phyloP scores from a whole-genome alignment of 352 stramenopile species.

The Pythium oligandrum region DNA sequence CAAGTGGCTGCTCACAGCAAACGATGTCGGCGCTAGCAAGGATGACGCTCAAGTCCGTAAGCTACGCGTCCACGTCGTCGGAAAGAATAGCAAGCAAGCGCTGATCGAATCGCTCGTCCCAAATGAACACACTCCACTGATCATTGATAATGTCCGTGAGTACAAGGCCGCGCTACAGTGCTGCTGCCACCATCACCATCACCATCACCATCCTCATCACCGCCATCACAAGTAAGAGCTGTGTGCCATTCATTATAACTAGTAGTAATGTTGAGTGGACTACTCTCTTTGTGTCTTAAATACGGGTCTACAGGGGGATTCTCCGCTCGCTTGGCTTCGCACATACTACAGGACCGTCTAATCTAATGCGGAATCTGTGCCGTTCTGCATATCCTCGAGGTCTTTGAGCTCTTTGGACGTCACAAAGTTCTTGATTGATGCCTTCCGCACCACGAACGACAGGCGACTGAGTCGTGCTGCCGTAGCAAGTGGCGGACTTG shows the following conservation, averaged over 20 bases:
- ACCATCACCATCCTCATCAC: background rate
- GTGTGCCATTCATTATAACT: no score
- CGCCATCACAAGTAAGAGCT: background rate
- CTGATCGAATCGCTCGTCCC: constrained; percentile 55
- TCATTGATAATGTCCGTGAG: constrained; percentile 53
- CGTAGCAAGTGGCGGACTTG: background rate
- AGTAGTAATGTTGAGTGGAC: no score
- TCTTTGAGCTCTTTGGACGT: constrained; percentile 54
- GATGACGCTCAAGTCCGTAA: constrained; percentile 23
- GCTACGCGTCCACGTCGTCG: constrained; percentile 71
- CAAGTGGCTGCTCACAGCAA: constrained; percentile 36
- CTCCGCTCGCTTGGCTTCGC: no score
- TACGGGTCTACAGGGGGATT: no score
- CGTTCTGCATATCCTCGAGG: constrained; percentile 28
- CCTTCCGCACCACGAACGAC: constrained; percentile 1
- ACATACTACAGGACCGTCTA: no score
- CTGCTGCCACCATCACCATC: constrained; percentile 26
- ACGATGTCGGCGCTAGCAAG: constrained; percentile 1
- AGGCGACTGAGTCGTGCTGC: constrained; percentile 13
- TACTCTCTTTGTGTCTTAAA: no score
- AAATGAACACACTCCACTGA: constrained; percentile 36
- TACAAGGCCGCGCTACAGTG: constrained; percentile 59
- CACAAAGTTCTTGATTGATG: constrained; percentile 59
- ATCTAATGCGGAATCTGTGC: no score
- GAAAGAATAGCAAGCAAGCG: constrained; percentile 49